phyloP scores from a whole-genome alignment of 495 filamentous ascomycete genomes.

The Rostrohypoxylon terebratum region DNA sequence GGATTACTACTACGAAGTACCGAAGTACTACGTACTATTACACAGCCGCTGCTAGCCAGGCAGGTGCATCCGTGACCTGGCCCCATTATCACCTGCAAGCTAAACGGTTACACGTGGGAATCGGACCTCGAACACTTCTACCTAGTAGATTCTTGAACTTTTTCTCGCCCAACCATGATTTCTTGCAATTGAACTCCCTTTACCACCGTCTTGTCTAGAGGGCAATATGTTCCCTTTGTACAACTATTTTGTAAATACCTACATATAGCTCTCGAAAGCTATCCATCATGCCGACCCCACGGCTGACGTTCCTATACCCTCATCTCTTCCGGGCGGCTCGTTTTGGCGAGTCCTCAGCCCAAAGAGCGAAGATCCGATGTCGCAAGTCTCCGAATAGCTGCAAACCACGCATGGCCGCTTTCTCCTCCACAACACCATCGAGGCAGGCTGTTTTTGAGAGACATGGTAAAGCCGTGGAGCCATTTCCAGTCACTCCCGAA shows the following conservation, averaged over 20 bases:
- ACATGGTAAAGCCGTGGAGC: slow-evolving; percentile 75
- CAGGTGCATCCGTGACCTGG: not conserved
- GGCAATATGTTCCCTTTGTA: slow-evolving; percentile 38
- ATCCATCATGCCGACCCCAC: slow-evolving; percentile 70
- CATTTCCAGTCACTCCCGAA: slow-evolving; percentile 48
- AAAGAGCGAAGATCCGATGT: slow-evolving; percentile 58
- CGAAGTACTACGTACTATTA: too few species aligned
- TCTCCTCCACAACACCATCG: slow-evolving; percentile 50
- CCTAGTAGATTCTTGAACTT: slow-evolving; percentile 6
- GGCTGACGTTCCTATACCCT: slow-evolving; percentile 81
- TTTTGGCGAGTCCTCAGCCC: slow-evolving; percentile 52
- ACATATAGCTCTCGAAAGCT: slow-evolving; percentile 25
- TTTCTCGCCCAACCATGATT: slow-evolving; percentile 18
- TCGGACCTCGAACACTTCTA: not conserved
- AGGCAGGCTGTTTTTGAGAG: slow-evolving; percentile 57
- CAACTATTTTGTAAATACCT: slow-evolving; percentile 8
- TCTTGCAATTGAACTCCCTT: slow-evolving; percentile 10
- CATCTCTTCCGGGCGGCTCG: slow-evolving; percentile 67
- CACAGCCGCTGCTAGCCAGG: not conserved
- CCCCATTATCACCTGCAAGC: slow-evolving; percentile 12
- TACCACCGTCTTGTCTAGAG: slow-evolving; percentile 8
- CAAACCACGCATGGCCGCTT: slow-evolving; percentile 48
- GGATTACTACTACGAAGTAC: not conserved
- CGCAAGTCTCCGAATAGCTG: slow-evolving; percentile 50
- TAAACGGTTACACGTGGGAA: slow-evolving; percentile 32